Base-by-base conservation (phyloP, 2,329 filamentous ascomycete genomes). In the Blastomyces silverae region DNA sequence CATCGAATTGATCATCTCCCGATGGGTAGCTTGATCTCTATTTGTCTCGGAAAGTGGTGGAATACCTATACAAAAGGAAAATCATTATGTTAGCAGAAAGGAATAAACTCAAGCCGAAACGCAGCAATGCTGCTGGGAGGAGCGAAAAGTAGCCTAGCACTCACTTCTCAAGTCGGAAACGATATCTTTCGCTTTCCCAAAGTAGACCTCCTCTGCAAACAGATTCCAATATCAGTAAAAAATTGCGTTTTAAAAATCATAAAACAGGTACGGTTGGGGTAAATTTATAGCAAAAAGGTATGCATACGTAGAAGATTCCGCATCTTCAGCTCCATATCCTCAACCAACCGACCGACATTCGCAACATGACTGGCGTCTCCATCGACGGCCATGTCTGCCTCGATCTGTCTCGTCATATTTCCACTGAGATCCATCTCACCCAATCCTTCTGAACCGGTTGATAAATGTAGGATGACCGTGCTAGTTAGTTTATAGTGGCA, bases 241-340 rank as follows among this genome's bases (percentile, higher is more conserved):
- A 57, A 39, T 13, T 20, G 17, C 37, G 37, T 13, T 39, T 39
- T n/a, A 17, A 17, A 17, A 17, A 39, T 25, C 52, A 48, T n/a
- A 58, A 8, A 46, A 5, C 6, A 44, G 50, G 11, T 39, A 13
- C 8, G 34, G 61, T 22, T 8, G 63, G 13, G 28, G 44, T 39
- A n/a, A 13, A 37, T 55, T 44, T 20, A 22, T 17, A 46, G 3
- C 10, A 25, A 31, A 39, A 60, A 50, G 44, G 17, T 20, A 8
- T n/a, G 75, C 79, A 68, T 77, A 83, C 81, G 93, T 76, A 99
- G 81, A 78, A 97, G 78, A 78, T 99, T 99, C 69, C 94, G 87
- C 94, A 99, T 97, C 84, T 97, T 96, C 76, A 97, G 86, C 81
- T 99, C 94, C 94, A 99, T 97, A 78, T 99, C 94, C 82, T 99